Base-by-base conservation (phyloP, 768 basidiomycete species). In the Serpula lacrymans region DNA sequence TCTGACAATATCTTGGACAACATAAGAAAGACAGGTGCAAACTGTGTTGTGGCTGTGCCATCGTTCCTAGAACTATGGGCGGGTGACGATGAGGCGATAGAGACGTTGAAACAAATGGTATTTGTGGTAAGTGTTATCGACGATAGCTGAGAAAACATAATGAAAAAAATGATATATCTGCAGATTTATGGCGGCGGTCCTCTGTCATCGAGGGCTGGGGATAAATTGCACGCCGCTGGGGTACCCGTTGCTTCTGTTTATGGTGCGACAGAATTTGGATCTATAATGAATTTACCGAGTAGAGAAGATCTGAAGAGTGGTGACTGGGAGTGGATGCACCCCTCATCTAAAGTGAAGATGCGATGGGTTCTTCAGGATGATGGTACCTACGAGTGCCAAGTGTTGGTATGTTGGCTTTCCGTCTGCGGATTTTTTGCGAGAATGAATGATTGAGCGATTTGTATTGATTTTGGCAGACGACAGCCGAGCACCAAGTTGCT, bases 211-310 rank as follows among this genome's bases (percentile, higher is more conserved):
- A 48, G 37, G 14, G 22, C 39, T 5, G 55, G 55, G 0, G 40
- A 57, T 28, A 32, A 24, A 8, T 37, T 57, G 24, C 46, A 34
- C 16, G 39, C 46, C 9, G 43, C 52, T 24, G 55, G 55, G 1
- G 52, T 57, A 10, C 22, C 9, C 4, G 3, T 57, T n/a, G 24
- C 25, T 5, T 2, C 34, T 5, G 13, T 23, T 12, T 57, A 57
- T 22, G 55, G 55, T n/a, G 50, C 42, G 1, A 54, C 55, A 6
- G 55, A 54, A 30, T 54, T 52, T 7, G 55, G 55, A 7, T 7
- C 6, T 16, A 42, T 38, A 6, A n/a, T 35, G 4, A 2, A 6
- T 5, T 6, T 47, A 18, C 31, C 37, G 5, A 9, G 5, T 14
- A 44, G 26, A 22, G 4, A 39, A 18, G 42, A 50, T 4, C 26